These are phyloP conservation scores for Rubroboletus pulcherrimus DNA, from an alignment of 768 basidiomycete genomes.

Conservation along the genomic window DNA sequence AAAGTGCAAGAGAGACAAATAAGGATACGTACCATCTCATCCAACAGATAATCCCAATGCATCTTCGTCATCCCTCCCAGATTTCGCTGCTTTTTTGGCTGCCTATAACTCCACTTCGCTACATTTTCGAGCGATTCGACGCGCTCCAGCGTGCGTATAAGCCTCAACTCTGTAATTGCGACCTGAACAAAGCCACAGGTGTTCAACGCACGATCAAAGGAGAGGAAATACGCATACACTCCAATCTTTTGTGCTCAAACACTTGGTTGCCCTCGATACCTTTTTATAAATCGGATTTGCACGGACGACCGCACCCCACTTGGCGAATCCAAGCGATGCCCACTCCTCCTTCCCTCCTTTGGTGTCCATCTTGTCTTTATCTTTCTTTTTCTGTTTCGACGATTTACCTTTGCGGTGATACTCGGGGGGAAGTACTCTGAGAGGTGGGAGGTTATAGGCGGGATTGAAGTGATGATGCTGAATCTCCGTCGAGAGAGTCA, in stretches of 20 bases:
- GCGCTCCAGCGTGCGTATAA: slow-evolving; percentile 76
- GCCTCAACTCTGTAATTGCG: slow-evolving; percentile 73
- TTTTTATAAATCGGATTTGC: slow-evolving; percentile 76
- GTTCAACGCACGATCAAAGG: background rate
- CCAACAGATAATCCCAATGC: slow-evolving; percentile 94
- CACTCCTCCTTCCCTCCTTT: slow-evolving; percentile 61
- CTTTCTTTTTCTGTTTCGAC: slow-evolving; percentile 49
- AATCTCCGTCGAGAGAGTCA: slow-evolving; percentile 14
- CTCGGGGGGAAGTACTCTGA: slow-evolving; percentile 53
- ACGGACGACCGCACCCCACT: slow-evolving; percentile 70
- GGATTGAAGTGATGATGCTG: slow-evolving; percentile 40
- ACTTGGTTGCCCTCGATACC: slow-evolving; percentile 69
- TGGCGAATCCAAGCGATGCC: slow-evolving; percentile 58
- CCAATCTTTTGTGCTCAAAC: slow-evolving; percentile 79
- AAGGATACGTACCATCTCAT: slow-evolving; percentile 77
- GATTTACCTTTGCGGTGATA: slow-evolving; percentile 48
- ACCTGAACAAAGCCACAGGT: slow-evolving; percentile 42
- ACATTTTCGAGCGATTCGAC: slow-evolving; percentile 80
- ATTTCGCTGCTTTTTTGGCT: slow-evolving; percentile 90
- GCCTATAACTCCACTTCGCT: slow-evolving; percentile 87
- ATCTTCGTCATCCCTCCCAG: slow-evolving; percentile 72
- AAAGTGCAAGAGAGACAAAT: background rate
- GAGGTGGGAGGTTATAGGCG: slow-evolving; percentile 52
- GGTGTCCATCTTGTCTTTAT: slow-evolving; percentile 46
- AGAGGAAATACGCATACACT: slow-evolving; percentile 47